phyloP scores from a whole-genome alignment of 371 early-diverging fungal genomes.

The Zopfochytrium polystomum region DNA sequence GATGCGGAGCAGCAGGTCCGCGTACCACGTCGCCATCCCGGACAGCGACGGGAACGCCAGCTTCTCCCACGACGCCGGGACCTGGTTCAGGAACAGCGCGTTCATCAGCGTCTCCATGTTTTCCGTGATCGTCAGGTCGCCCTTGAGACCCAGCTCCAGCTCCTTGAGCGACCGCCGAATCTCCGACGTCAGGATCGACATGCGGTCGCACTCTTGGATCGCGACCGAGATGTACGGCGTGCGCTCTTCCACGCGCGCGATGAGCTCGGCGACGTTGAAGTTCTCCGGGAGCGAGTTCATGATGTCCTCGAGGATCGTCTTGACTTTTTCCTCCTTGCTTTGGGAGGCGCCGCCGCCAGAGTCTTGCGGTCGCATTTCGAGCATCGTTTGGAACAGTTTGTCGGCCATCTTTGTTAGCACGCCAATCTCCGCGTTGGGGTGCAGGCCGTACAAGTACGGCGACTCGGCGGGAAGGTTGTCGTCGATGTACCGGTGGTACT shows the following conservation, averaged over 20 bases:
- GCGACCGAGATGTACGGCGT: slow-evolving; percentile 61
- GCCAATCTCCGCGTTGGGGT: slow-evolving; percentile 64
- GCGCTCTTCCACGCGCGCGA: slow-evolving; percentile 46
- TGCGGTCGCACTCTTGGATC: slow-evolving; percentile 56
- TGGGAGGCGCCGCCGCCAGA: slow-evolving; percentile 51
- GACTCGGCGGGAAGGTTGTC: slow-evolving; percentile 52
- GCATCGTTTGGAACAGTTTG: slow-evolving; percentile 55
- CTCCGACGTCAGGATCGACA: slow-evolving; percentile 51
- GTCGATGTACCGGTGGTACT: slow-evolving; percentile 56
- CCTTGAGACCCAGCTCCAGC: slow-evolving; percentile 60
- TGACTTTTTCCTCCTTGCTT: slow-evolving; percentile 60
- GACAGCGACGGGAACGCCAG: slow-evolving; percentile 49
- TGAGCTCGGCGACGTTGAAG: slow-evolving; percentile 53
- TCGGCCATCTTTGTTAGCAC: slow-evolving; percentile 39
- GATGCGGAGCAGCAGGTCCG: slow-evolving; percentile 48
- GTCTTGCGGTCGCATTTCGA: slow-evolving; percentile 64
- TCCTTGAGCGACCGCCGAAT: slow-evolving; percentile 51
- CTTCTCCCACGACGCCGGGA: slow-evolving; percentile 55
- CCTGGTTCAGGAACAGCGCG: slow-evolving; percentile 55
- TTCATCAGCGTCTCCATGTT: slow-evolving; percentile 56
- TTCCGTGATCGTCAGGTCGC: slow-evolving; percentile 53
- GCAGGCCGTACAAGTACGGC: slow-evolving; percentile 61
- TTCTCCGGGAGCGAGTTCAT: slow-evolving; percentile 57
- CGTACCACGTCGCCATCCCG: slow-evolving; percentile 48
- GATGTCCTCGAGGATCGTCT: slow-evolving; percentile 54